phyloP scores from a whole-genome alignment of 805 yeast species.

The Pichia manshurica region DNA sequence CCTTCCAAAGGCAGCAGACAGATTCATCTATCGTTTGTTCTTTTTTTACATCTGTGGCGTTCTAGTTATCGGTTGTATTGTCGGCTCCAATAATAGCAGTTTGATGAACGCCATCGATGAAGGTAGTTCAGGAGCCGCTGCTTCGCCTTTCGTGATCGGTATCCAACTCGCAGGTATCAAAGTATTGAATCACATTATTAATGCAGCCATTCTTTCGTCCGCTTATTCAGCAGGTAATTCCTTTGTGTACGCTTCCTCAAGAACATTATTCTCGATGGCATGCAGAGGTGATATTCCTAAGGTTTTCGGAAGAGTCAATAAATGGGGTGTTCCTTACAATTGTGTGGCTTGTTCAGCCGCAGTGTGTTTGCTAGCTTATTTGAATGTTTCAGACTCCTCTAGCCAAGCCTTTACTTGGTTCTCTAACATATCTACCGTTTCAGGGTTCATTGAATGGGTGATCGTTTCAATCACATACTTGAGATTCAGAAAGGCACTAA shows the following conservation, averaged over 20 bases:
- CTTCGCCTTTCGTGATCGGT: slow-evolving; percentile 85
- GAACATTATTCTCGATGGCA: slow-evolving; percentile 71
- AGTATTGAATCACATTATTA: slow-evolving; percentile 71
- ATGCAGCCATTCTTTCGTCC: slow-evolving; percentile 56
- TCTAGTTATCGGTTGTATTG: slow-evolving; percentile 55
- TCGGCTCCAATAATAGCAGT: slow-evolving; percentile 44
- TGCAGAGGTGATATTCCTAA: slow-evolving; percentile 70
- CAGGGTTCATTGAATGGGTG: slow-evolving; percentile 65
- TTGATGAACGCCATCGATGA: slow-evolving; percentile 40
- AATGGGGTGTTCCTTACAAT: slow-evolving; percentile 61
- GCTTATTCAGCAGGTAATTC: slow-evolving; percentile 69
- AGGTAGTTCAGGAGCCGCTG: slow-evolving; percentile 56
- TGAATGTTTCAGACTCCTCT: slow-evolving; percentile 57
- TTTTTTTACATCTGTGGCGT: slow-evolving; percentile 55
- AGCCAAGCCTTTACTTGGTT: slow-evolving; percentile 63
- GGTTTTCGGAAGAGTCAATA: slow-evolving; percentile 55
- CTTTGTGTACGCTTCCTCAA: slow-evolving; percentile 64
- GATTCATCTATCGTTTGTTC: slow-evolving; percentile 57
- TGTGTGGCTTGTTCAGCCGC: slow-evolving; percentile 47
- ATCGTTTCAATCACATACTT: slow-evolving; percentile 48
- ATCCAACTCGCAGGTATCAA: slow-evolving; percentile 60
- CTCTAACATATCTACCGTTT: slow-evolving; percentile 57
- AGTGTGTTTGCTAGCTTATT: slow-evolving; percentile 53
- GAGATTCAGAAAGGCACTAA: slow-evolving; percentile 61
- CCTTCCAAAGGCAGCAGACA: slow-evolving; percentile 55